Base-by-base conservation (phyloP, 2,329 filamentous ascomycete species). In the Paracoccidioides lutzii region DNA sequence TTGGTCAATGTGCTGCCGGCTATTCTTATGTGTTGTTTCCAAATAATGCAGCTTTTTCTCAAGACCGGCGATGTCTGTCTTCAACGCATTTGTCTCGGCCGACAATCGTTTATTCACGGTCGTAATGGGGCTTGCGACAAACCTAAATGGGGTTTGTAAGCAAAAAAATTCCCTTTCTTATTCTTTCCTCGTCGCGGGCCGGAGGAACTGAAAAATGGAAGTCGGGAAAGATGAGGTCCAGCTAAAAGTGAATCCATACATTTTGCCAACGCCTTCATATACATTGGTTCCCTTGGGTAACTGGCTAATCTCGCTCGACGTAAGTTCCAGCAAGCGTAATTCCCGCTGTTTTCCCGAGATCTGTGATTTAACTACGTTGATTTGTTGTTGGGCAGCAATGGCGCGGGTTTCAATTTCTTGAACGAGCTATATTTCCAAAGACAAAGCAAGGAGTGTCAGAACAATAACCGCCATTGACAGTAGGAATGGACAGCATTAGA, bases 261-360 rank as follows among this genome's bases (percentile, higher is more conserved):
- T 97, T 75, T 97, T 98, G 53, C 93, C 93, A 9, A 97, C 86
- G 5, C 91, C 91, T 73, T 97, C 91, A 66, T 97, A 98, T 33
- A 95, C 82, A 37, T 84, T 84, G 0, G 89, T 93, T 50, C 85
- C 81, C 15, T 80, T 69, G 3, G 90, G 85, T 58, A 98, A 73
- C 5, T 81, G 79, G n/a, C 82, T 80, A 52, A 97, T 78, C 72
- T 98, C 93, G 60, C 80, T 88, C 40, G 85, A 80, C 1, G 91
- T 97, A 61, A 98, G 76, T 71, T 95, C 87, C 44, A 94, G 79
- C 73, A 96, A 83, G 46, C 93, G 88, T 67, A 87, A 84, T 69
- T 97, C 91, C 57, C 90, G 83, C 71, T 91, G 88, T 74, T 95
- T 95, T 58, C 83, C 78, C 6, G 83, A 80, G 63, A 95, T 87